Conservation (phyloP, 169 alveolate genomes). For the Blepharisma undulans region DNA sequence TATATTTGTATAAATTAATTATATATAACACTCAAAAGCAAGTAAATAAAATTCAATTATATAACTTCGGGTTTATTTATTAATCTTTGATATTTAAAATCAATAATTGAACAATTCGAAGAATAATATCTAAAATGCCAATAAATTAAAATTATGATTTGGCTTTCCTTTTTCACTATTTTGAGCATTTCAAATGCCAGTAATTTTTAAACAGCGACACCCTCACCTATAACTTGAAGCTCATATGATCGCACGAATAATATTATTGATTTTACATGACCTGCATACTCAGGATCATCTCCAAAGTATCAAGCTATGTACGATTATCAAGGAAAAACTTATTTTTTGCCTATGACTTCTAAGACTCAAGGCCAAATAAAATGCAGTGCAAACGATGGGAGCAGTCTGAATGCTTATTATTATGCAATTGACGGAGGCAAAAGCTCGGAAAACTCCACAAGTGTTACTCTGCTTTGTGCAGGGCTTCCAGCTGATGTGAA, state of each 20-base stretch:
- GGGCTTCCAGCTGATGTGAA: background rate
- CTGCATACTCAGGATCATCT: background rate
- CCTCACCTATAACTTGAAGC: background rate
- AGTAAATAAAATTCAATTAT: too few relatives aligned
- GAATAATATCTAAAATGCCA: too few relatives aligned
- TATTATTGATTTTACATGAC: background rate
- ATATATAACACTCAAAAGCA: too few relatives aligned
- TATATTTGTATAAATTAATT: too few relatives aligned
- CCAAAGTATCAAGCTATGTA: background rate
- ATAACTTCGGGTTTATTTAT: too few relatives aligned
- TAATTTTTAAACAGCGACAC: background rate
- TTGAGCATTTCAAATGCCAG: background rate
- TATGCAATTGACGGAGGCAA: background rate
- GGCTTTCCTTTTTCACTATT: background rate
- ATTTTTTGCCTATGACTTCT: background rate
- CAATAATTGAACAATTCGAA: too few relatives aligned
- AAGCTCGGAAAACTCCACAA: background rate
- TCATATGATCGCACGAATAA: background rate
- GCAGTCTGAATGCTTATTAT: background rate
- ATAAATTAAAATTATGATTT: too few relatives aligned
- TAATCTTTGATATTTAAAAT: too few relatives aligned
- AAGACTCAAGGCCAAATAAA: background rate
- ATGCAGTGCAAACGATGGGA: background rate
- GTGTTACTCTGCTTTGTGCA: background rate
- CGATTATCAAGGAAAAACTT: background rate